These are phyloP conservation scores for Schizonepeta tenuifolia DNA, from an alignment of 257 asterid species.

Conservation along the genomic window DNA sequence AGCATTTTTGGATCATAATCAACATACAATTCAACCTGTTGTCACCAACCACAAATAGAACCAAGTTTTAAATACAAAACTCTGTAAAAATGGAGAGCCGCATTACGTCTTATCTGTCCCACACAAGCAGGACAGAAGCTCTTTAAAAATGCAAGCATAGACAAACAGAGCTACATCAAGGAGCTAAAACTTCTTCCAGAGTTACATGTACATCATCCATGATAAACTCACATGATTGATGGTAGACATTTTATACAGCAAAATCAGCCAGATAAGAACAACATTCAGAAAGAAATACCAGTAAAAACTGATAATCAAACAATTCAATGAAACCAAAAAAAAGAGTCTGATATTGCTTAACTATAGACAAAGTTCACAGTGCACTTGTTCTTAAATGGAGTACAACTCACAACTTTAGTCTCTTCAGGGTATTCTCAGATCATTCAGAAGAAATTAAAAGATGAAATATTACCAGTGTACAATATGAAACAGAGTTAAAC, in stretches of 20 bases:
- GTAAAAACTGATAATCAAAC: constrained; percentile 4
- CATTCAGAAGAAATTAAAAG: constrained; percentile 4
- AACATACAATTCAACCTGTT: constrained; percentile 95
- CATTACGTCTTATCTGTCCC: neutral
- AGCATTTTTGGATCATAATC: constrained; percentile 88
- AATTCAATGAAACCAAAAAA: constrained; percentile 20
- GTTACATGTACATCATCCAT: neutral
- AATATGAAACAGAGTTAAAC: neutral
- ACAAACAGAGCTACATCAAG: constrained; percentile 17
- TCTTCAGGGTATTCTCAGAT: constrained; percentile 26
- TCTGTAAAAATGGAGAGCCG: constrained; percentile 7
- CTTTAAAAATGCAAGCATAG: constrained; percentile 19
- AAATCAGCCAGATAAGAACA: constrained; percentile 3
- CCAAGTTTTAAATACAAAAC: constrained; percentile 27
- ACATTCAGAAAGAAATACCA: constrained; percentile 3
- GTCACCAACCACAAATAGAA: constrained; percentile 27
- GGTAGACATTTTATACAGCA: neutral
- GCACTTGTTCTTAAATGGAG: neutral
- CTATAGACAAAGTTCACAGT: neutral
- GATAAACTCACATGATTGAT: neutral
- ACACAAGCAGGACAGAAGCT: constrained; percentile 13
- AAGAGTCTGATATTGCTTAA: constrained; percentile 18
- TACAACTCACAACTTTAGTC: neutral
- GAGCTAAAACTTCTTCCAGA: constrained; percentile 7
- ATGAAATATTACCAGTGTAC: neutral